These are phyloP conservation scores for Nemania serpens DNA, from an alignment of 2,329 filamentous ascomycete genomes.

Conservation along the genomic window DNA sequence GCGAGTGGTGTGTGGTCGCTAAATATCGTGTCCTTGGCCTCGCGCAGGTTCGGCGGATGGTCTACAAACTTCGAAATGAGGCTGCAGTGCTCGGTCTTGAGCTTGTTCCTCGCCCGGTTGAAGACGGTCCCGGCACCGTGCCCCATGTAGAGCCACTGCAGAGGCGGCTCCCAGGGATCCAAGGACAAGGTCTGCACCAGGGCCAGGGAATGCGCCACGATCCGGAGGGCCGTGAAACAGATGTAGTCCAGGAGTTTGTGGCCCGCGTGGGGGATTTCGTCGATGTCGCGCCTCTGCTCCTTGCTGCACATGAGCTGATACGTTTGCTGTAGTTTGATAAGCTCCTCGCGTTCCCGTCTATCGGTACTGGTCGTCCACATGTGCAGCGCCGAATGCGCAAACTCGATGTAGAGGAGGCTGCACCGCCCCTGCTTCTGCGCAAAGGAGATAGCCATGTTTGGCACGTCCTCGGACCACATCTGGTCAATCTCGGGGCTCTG, in stretches of 20 bases:
- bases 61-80: constrained; percentile 38
- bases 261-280: constrained; percentile 33
- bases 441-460: constrained; percentile 41
- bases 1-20: constrained; percentile 39
- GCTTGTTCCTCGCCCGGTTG: constrained; percentile 34
- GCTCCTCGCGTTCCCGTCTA: constrained; percentile 36
- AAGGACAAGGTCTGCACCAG: constrained; percentile 45
- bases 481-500: constrained; percentile 29
- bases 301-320: constrained; percentile 45
- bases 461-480: constrained; percentile 43
- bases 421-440: constrained; percentile 39
- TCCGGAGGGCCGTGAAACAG: constrained; percentile 43
- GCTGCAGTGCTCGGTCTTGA: constrained; percentile 26
- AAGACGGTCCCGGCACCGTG: constrained; percentile 44
- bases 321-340: constrained; percentile 43
- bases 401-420: constrained; percentile 42
- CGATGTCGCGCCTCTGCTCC: constrained; percentile 45
- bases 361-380: constrained; percentile 40
- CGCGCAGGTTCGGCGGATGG: constrained; percentile 38
- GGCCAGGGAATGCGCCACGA: constrained; percentile 45
- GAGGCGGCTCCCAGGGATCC: constrained; percentile 46
- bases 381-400: constrained; percentile 46
- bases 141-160: constrained; percentile 46
- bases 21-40: constrained; percentile 41
- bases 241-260: constrained; percentile 42